Evolutionary conservation across 306 rosid genomes (phyloP), one percentile per base, ranked within the genome.

Genomic region (Sophora flavescens): DNA sequence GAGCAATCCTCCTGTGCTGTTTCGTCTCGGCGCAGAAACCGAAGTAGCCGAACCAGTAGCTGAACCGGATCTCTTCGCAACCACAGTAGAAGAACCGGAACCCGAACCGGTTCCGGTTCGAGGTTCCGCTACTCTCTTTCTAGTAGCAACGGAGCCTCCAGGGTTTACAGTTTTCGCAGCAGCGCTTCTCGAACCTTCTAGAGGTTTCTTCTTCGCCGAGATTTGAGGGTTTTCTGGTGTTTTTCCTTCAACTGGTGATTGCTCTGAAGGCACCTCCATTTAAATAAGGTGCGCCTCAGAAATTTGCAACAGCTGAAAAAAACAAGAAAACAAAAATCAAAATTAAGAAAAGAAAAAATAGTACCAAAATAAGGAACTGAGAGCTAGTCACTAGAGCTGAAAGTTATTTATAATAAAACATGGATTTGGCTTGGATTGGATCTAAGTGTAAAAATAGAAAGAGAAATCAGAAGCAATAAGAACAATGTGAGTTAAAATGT

Each of bases 1-100:
- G 3, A 78, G 73, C 73, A 88, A 72, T 18, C 88, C 97, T 54
- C 99, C 97, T 3, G 93, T 89, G 54, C 93, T 92, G 76, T 79
- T 96, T 74, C 93, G 80, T 80, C 97, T 83, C 11, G 75, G 68
- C 42, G 12, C 88, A 5, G 93, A 77, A 80, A 83, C 81, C 22
- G 92, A 59, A 78, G 70, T 78, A 2, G 63, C 63, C 0, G 87
- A 82, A 87, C 81, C 81, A 26, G 79, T 77, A 5, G 85, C 42
- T 9, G 94, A 77, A 78, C 86, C 74, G 8, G 88, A 79, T 83
- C 80, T 94, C 67, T 50, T 84, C 3, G 80, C 78, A 68, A 28
- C 77, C 41, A 80, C 56, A 57, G 68, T 72, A 68, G 93, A 66
- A 36, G 75, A 44, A 75, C 65, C 84, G 3, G 74, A 44, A 8